These are phyloP conservation scores for Candida sanyaensis DNA, from an alignment of 1,139 yeast genomes.

Conservation along the genomic window DNA sequence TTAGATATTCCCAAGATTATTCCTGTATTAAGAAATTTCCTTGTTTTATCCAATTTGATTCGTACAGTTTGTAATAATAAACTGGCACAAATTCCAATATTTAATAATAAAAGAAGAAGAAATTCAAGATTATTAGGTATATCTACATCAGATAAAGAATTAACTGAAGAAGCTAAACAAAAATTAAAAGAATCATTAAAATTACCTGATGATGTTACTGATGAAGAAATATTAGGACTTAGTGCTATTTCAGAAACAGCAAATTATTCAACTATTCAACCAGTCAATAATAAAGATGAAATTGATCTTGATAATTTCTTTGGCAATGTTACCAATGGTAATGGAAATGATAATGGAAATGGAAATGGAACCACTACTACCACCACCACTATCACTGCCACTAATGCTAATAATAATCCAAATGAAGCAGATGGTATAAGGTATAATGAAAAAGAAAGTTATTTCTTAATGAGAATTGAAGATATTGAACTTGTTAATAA, in stretches of 20 bases:
- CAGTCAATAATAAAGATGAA: slow-evolving; percentile 19
- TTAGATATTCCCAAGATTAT: slow-evolving; percentile 27
- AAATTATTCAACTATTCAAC: slow-evolving; percentile 21
- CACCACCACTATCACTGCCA: neutral
- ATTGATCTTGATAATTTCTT: slow-evolving; percentile 24
- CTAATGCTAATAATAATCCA: neutral
- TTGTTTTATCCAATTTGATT: slow-evolving; percentile 28
- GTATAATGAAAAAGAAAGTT: slow-evolving; percentile 12
- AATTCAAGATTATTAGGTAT: slow-evolving; percentile 12
- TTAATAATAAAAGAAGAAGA: slow-evolving; percentile 10
- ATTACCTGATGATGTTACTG: slow-evolving; percentile 38
- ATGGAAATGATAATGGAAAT: no score
- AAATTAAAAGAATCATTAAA: slow-evolving; percentile 39
- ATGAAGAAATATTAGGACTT: slow-evolving; percentile 41
- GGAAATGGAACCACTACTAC: no score
- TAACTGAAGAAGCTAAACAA: slow-evolving; percentile 25
- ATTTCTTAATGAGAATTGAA: slow-evolving; percentile 23
- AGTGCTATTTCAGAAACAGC: slow-evolving; percentile 28
- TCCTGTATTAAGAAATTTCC: slow-evolving; percentile 33
- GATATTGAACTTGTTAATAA: slow-evolving; percentile 23
- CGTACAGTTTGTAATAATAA: slow-evolving; percentile 8
- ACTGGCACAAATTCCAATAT: neutral
- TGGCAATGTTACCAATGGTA: slow-evolving; percentile 11
- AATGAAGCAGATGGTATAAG: slow-evolving; percentile 10
- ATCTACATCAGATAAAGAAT: slow-evolving; percentile 12